Conservation (phyloP, 2,329 filamentous ascomycete species). For the Metarhizium sp. region DNA sequence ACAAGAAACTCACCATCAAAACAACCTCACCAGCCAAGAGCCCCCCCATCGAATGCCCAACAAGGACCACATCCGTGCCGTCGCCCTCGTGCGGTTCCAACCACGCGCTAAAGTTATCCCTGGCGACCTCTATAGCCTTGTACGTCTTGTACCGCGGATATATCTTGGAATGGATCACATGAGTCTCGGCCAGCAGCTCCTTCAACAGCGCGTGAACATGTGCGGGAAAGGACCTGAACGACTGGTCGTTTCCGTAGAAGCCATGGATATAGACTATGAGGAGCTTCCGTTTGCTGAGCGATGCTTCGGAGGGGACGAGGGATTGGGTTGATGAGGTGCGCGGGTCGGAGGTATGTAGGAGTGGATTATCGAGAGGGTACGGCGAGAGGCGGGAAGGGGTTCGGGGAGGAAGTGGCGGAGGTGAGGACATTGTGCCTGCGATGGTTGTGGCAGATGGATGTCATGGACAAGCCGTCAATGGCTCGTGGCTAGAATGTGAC, state of each 20-base stretch:
- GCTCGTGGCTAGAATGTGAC: neutral
- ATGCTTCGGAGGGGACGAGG: slow-evolving; percentile 20
- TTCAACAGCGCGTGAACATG: slow-evolving; percentile 73
- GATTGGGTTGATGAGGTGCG: slow-evolving; percentile 40
- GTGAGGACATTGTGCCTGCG: neutral
- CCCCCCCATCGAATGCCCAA: slow-evolving; percentile 88
- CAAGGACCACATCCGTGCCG: slow-evolving; percentile 68
- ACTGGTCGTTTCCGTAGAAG: slow-evolving; percentile 81
- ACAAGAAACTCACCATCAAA: slow-evolving; percentile 40
- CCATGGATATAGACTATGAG: slow-evolving; percentile 82
- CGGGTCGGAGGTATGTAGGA: slow-evolving; percentile 25
- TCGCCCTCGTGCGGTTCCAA: slow-evolving; percentile 65
- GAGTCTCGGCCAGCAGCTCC: slow-evolving; percentile 56
- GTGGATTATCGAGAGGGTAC: slow-evolving; percentile 8
- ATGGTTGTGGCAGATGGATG: neutral
- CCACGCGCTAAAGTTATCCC: slow-evolving; percentile 79
- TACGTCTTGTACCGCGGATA: slow-evolving; percentile 75
- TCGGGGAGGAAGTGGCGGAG: neutral
- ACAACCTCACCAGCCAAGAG: slow-evolving; percentile 72
- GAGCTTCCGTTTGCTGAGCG: slow-evolving; percentile 41
- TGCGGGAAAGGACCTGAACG: slow-evolving; percentile 78
- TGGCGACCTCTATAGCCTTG: slow-evolving; percentile 60
- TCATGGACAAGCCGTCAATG: neutral
- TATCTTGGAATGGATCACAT: slow-evolving; percentile 78
- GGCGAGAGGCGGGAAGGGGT: neutral